Evolutionary conservation across 139 green algal species (phyloP), one percentile per base, ranked within the genome.

Genomic region (Chloropicon primus): DNA sequence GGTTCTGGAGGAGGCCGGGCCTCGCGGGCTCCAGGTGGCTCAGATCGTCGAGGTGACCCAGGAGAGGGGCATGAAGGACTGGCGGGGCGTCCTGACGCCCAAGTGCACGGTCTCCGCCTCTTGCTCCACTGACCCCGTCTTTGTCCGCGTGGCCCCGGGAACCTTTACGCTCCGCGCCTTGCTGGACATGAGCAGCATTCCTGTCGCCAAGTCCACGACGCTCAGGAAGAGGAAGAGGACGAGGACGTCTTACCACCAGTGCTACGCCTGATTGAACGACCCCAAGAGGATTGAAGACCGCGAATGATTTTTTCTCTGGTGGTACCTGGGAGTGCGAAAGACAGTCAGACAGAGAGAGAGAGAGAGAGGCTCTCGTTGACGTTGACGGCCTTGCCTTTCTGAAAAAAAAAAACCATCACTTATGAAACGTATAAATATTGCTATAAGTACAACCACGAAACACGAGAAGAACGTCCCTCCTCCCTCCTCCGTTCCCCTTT

Each of bases 61-160:
- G 74, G 78, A 80, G 1, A 28, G 41, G 25, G 85, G 83, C 2
- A 76, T 87, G 21, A 82, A 85, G 53, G 80, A 83, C 80, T 83
- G 79, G 75, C 72, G 77, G 10, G 79, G 76, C 25, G 23, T 53
- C 17, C 75, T 76, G 78, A 81, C 78, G 5, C 80, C 85, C 26
- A 82, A 84, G 29, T 83, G 80, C 81, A 78, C 54, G 21, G 73
- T 88, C 1, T 74, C 77, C 5, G 75, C 72, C 72, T 84, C 72
- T 25, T 88, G 85, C 71, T 73, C 29, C 24, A 80, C 85, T 26
- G 87, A 91, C 80, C 23, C 72, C 2, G 80, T 84, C n/a, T 91
- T 91, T 28, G 73, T 79, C 2, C 74, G 85, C 24, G 25, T 88
- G 1, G 78, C 53, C 0, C 78, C 76, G 2, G 87, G 85, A 21